Evolutionary conservation across 108 stramenopile species (phyloP).

Genomic region (Discostella stelligeroides): DNA sequence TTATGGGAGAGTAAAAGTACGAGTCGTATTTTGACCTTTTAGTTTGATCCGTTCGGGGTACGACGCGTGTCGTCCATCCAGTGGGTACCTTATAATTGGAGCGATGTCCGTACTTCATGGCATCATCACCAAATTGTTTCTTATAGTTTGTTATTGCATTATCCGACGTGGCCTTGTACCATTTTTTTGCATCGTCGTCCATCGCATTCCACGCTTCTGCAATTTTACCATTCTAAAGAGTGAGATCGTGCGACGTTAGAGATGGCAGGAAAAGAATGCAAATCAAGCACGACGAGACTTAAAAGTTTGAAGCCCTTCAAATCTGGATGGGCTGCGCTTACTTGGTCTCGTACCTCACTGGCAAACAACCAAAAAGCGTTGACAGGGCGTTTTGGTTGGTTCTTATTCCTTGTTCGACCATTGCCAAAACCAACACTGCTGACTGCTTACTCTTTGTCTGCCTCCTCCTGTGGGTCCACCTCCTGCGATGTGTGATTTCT

Average conservation of each 20-base stretch:
- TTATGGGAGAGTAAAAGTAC: neutral
- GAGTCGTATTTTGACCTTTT: neutral
- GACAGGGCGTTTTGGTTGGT: constrained; percentile 34
- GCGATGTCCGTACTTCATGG: neutral
- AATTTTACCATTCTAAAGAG: neutral
- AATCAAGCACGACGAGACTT: neutral
- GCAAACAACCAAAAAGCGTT: constrained; percentile 34
- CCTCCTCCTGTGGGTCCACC: too few relatives aligned
- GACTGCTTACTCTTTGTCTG: too few relatives aligned
- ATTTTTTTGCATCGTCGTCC: neutral
- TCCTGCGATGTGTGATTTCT: too few relatives aligned
- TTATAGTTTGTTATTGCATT: neutral
- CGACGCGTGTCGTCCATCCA: neutral
- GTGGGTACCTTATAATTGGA: neutral
- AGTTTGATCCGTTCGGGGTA: neutral
- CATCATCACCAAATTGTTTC: neutral
- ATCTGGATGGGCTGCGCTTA: constrained; percentile 34
- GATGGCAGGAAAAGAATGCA: neutral
- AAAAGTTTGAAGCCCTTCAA: neutral
- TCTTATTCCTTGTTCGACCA: neutral
- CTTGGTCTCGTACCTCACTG: constrained; percentile 14
- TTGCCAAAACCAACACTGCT: neutral
- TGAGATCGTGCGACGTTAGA: too few relatives aligned
- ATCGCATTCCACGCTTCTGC: neutral
- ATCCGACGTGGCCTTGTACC: constrained; percentile 5